Evolutionary conservation across 2,329 filamentous ascomycete genomes (phyloP).

Genomic region (Colletotrichum tropicale): DNA sequence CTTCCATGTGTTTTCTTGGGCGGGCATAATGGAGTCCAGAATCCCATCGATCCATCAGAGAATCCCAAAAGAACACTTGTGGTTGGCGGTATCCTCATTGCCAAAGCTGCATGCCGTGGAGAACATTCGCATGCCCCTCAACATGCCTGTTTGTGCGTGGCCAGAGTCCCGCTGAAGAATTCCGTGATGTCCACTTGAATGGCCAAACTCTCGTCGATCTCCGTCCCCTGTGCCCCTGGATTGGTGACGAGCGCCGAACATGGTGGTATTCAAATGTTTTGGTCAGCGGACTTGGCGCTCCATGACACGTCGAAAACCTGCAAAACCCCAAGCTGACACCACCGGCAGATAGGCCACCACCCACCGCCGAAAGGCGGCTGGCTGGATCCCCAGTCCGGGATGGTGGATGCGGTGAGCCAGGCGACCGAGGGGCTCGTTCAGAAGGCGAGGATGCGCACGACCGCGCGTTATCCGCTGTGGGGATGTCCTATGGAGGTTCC

Average conservation of each 20-base stretch:
- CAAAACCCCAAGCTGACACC: not conserved
- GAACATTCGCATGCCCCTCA: not conserved
- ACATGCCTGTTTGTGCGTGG: not conserved
- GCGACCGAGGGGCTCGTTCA: not conserved
- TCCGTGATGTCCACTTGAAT: not conserved
- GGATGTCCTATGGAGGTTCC: not conserved
- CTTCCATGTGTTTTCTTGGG: not conserved
- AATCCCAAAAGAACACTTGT: not conserved
- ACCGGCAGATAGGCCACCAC: not conserved
- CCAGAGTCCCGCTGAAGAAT: not conserved
- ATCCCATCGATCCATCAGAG: not conserved
- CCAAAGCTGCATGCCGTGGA: not conserved
- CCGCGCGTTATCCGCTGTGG: slow-evolving; percentile 10
- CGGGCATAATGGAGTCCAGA: not conserved
- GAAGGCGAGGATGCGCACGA: not conserved
- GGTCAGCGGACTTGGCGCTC: not conserved
- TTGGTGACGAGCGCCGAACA: not conserved
- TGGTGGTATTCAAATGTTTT: not conserved
- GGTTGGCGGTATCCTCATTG: not conserved
- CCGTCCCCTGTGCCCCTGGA: not conserved
- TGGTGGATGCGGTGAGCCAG: slow-evolving; percentile 10
- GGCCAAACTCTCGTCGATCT: not conserved
- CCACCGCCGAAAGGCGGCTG: not conserved
- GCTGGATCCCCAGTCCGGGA: not conserved
- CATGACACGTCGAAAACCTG: not conserved